A percentile compares a stretch with the other conserved stretches of the same genome.
Conservation (phyloP, 441 rosid species). For the Jatropha multifida region DNA sequence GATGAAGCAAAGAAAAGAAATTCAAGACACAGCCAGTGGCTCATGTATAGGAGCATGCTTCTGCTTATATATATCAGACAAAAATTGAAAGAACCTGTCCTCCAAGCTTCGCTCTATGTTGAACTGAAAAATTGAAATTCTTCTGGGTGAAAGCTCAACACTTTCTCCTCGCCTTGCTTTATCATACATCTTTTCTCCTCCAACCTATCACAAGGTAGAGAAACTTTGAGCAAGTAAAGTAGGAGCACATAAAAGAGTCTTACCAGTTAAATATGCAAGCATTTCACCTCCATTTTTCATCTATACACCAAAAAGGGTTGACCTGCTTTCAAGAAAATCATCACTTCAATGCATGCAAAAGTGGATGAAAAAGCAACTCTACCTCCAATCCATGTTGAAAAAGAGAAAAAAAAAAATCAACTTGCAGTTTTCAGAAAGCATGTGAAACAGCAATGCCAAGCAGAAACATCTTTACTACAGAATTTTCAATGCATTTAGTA, state of each 20-base stretch:
- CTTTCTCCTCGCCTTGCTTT: conserved; percentile 98
- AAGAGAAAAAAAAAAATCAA: background rate
- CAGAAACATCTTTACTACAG: background rate
- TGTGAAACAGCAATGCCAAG: background rate
- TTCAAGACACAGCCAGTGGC: background rate
- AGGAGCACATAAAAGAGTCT: background rate
- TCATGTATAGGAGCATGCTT: background rate
- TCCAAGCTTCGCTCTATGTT: conserved; percentile 90
- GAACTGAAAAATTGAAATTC: conserved; percentile 78
- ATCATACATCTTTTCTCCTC: conserved; percentile 97
- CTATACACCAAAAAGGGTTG: background rate
- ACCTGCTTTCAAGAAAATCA: background rate
- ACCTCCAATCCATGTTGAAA: background rate
- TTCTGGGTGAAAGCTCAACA: conserved; percentile 83
- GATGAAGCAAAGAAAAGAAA: background rate
- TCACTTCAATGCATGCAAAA: background rate
- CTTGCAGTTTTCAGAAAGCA: background rate
- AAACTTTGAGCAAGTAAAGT: conserved; percentile 12
- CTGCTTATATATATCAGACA: conserved; percentile 14
- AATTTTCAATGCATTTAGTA: background rate
- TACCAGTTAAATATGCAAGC: background rate
- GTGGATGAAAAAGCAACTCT: background rate
- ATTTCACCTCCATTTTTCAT: background rate
- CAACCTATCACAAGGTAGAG: conserved; percentile 47
- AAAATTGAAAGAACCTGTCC: conserved; percentile 56